Evolutionary conservation across 257 asterid species (phyloP), one percentile per base, ranked within the genome.

Genomic region (Catharanthus roseus): DNA sequence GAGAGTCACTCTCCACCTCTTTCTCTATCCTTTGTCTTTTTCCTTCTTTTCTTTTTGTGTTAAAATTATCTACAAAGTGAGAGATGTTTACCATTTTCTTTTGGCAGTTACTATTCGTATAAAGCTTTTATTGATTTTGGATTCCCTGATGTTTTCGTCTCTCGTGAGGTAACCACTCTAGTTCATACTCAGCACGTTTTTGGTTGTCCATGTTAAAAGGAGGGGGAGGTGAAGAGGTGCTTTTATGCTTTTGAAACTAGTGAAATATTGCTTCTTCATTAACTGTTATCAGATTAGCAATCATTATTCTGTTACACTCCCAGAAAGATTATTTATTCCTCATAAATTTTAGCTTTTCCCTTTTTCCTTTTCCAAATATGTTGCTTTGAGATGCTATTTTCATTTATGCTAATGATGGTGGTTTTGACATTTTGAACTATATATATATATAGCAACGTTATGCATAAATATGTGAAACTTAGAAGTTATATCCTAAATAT

Each of bases 41-140:
- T 15, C 57, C 31, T 29, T 28, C 19, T 28, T 29, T 3, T 8
- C 16, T 39, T 10, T 69, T 36, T 63, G 50, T 3, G 8, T 63
- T 60, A 28, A 38, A 6, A 7, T 69, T 56, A 57, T 55, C n/a
- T 28, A 26, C 49, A 70, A 38, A 72, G 33, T 47, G 62, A 33
- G 54, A 41, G 51, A 42, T 42, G n/a, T 41, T 60, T 3, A 12
- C 36, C 10, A 10, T 29, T 50, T 21, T 45, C 38, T 13, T 75
- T 79, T 29, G 85, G 89, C 96, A 93, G 97, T 84, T 93, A 93
- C 78, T 93, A 93, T 75, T 93, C 99, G 8, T 89, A 89, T 73
- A 86, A 70, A 74, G 92, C 99, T 78, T 91, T 81, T 78, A 83
- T 91, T 69, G 99, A 93, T 80, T 91, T 89, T 79, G 99, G 97